These are phyloP conservation scores for Candida suzukii DNA, from an alignment of 805 yeast genomes.

Conservation along the genomic window DNA sequence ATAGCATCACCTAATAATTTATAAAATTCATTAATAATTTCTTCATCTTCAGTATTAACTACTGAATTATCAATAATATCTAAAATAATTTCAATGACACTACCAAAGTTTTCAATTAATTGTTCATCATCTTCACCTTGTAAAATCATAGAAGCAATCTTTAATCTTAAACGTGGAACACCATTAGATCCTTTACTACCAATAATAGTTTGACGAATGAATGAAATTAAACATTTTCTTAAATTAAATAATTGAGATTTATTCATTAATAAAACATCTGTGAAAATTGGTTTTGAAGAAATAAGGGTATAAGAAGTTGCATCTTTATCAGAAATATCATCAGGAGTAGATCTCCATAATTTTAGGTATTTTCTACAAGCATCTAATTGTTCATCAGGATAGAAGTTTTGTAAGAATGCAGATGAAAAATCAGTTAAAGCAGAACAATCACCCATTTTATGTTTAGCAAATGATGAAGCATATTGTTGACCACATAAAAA, in stretches of 20 bases:
- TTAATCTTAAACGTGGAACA: slow-evolving; percentile 36
- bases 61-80: slow-evolving; percentile 30
- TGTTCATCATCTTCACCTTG: slow-evolving; percentile 16
- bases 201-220: slow-evolving; percentile 43
- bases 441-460: slow-evolving; percentile 59
- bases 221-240: slow-evolving; percentile 47
- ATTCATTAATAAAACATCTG: slow-evolving; percentile 45
- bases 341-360: slow-evolving; percentile 45
- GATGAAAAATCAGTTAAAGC: slow-evolving; percentile 65
- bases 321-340: slow-evolving; percentile 30
- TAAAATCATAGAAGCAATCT: slow-evolving; percentile 27
- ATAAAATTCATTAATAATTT: slow-evolving; percentile 37
- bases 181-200: slow-evolving; percentile 32
- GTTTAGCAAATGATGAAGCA: slow-evolving; percentile 43
- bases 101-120: slow-evolving; percentile 19
- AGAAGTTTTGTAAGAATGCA: slow-evolving; percentile 61
- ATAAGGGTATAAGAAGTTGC: slow-evolving; percentile 30
- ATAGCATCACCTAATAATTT: slow-evolving; percentile 55
- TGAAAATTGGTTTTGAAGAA: slow-evolving; percentile 51
- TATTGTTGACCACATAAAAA: slow-evolving; percentile 80
- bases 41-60: slow-evolving; percentile 20
- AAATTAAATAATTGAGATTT: slow-evolving; percentile 40
- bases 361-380: slow-evolving; percentile 45
- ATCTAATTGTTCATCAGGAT: slow-evolving; percentile 57
- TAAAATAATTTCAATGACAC: slow-evolving; percentile 28